Conservation (phyloP, 331 rosid genomes). For the Malus hybrid region DNA sequence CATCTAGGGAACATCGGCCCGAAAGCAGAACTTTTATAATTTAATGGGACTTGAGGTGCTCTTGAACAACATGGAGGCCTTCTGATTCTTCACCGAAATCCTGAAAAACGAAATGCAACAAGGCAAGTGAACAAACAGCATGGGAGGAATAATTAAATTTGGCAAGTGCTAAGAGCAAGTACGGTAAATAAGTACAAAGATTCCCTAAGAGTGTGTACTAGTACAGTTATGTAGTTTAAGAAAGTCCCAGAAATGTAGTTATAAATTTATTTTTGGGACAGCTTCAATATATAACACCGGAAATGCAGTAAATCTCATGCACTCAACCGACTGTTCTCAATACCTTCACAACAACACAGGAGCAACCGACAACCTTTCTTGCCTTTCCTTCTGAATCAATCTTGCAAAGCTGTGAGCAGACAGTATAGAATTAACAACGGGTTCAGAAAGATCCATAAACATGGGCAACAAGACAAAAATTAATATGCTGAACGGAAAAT, state of each 20-base stretch:
- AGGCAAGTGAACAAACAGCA: neutral
- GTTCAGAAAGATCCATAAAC: neutral
- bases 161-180: too few relatives aligned
- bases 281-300: too few relatives aligned
- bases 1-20: neutral
- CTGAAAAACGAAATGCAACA: conserved; percentile 16
- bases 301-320: neutral
- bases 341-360: conserved; percentile 92
- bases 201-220: neutral
- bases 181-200: neutral
- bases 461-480: neutral
- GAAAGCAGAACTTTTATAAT: neutral
- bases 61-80: conserved; percentile 64
- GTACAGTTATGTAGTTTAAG: too few relatives aligned
- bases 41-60: conserved; percentile 63
- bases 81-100: conserved; percentile 72
- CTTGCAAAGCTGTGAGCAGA: conserved; percentile 67
- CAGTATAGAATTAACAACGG: neutral
- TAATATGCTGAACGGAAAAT: neutral
- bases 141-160: neutral
- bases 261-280: neutral
- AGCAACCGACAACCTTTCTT: conserved; percentile 86
- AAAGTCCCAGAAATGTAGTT: too few relatives aligned
- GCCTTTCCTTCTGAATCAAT: conserved; percentile 93
- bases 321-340: too few relatives aligned